These are phyloP conservation scores for Cajanus cajan DNA, from an alignment of 306 rosid genomes.

Conservation along the genomic window DNA sequence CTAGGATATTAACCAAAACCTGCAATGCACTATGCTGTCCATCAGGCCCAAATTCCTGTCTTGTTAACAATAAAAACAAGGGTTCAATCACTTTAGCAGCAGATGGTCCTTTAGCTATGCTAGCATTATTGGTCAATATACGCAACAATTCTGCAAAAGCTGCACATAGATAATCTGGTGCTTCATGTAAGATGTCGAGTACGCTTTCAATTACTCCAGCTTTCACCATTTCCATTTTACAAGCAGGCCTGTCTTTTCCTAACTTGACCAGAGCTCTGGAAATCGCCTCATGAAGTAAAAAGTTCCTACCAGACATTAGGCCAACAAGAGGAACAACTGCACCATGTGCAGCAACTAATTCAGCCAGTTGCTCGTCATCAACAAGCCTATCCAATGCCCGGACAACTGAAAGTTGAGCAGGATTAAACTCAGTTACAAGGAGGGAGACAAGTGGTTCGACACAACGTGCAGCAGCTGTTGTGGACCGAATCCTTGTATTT, in stretches of 20 bases:
- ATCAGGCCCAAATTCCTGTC: constrained; percentile 87
- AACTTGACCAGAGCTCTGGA: constrained; percentile 92
- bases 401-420: constrained; percentile 90
- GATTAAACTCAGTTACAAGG: constrained; percentile 78
- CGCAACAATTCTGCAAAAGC: constrained; percentile 90
- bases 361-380: constrained; percentile 97
- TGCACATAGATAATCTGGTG: constrained; percentile 91
- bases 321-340: constrained; percentile 96
- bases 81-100: constrained; percentile 95
- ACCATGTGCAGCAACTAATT: constrained; percentile 88
- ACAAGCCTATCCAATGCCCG: constrained; percentile 95
- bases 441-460: constrained; percentile 97
- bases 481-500: constrained; percentile 94
- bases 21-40: constrained; percentile 95
- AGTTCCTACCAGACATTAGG: constrained; percentile 82
- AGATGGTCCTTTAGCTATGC: constrained; percentile 91
- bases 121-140: constrained; percentile 93
- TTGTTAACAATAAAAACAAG: constrained; percentile 76
- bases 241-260: constrained; percentile 96
- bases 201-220: constrained; percentile 90
- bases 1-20: constrained; percentile 93
- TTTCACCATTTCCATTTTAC: constrained; percentile 98
- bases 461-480: constrained; percentile 88
- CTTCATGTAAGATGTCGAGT: constrained; percentile 77
- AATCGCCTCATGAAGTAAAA: constrained; percentile 90